Evolutionary conservation across 495 filamentous ascomycete genomes (phyloP).

Genomic region (Neurospora sp.): DNA sequence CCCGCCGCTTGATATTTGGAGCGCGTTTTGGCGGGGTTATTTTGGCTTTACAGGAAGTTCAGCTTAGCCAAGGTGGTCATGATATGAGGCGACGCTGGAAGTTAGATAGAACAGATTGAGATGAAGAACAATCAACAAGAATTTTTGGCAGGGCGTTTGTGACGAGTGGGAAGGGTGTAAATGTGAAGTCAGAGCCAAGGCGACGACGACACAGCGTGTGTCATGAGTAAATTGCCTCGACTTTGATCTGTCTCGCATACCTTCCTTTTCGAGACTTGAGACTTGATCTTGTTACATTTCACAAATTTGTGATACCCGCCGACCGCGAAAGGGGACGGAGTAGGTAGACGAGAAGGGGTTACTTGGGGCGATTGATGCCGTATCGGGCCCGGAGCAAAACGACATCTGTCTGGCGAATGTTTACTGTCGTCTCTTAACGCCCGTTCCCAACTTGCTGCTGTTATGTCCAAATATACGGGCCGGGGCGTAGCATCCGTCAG

Average conservation of each 20-base stretch:
- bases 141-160: not conserved
- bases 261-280: not conserved
- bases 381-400: not conserved
- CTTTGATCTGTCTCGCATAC: not conserved
- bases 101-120: not conserved
- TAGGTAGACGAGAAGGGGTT: not conserved
- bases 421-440: not conserved
- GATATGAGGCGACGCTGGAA: not conserved
- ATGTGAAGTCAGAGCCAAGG: not conserved
- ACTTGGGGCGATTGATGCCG: not conserved
- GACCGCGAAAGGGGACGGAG: not conserved
- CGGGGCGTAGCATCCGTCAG: not conserved
- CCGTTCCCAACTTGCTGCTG: not conserved
- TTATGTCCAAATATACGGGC: not conserved
- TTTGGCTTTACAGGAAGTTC: not conserved
- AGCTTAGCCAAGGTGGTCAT: not conserved
- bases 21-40: not conserved
- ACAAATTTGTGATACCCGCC: not conserved
- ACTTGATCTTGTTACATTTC: not conserved
- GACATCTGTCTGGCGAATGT: not conserved
- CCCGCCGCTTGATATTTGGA: not conserved
- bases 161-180: not conserved
- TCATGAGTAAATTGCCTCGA: not conserved
- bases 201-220: not conserved
- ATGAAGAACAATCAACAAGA: not conserved